These are phyloP conservation scores for Umbelopsis vinacea DNA, from an alignment of 192 early-diverging fungal genomes.

Conservation along the genomic window DNA sequence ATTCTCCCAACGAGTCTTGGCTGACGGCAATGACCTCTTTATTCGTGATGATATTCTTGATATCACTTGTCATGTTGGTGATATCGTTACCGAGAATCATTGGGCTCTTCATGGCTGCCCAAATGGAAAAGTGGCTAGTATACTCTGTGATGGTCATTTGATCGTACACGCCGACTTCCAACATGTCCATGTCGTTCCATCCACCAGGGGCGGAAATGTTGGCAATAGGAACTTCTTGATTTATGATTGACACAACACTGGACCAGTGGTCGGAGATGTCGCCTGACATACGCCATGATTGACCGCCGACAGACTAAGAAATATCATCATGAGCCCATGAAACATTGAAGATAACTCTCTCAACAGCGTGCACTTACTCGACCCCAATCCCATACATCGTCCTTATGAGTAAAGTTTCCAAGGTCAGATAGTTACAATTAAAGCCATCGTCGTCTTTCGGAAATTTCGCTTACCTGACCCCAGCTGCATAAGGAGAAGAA, in stretches of 20 bases:
- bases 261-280: conserved; percentile 4
- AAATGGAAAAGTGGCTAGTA: conserved; percentile 57
- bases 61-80: conserved; percentile 31
- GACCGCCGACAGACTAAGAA: neutral
- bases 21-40: conserved; percentile 61
- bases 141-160: conserved; percentile 46
- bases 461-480: conserved; percentile 16
- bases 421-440: neutral
- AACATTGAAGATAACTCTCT: neutral
- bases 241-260: conserved; percentile 11
- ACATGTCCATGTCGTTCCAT: conserved; percentile 61
- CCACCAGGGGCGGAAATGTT: conserved; percentile 45
- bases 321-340: neutral
- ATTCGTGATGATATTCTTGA: conserved; percentile 48
- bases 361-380: neutral
- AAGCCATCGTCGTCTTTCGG: too few relatives aligned
- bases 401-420: neutral
- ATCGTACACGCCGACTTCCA: conserved; percentile 57
- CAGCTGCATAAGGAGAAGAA: conserved; percentile 54
- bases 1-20: conserved; percentile 58
- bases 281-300: conserved; percentile 4
- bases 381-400: conserved; percentile 24
- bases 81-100: conserved; percentile 64
- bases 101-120: conserved; percentile 63
- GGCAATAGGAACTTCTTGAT: conserved; percentile 18